These are phyloP conservation scores for Talaromyces ruber DNA, from an alignment of 495 filamentous ascomycete species.

Conservation along the genomic window DNA sequence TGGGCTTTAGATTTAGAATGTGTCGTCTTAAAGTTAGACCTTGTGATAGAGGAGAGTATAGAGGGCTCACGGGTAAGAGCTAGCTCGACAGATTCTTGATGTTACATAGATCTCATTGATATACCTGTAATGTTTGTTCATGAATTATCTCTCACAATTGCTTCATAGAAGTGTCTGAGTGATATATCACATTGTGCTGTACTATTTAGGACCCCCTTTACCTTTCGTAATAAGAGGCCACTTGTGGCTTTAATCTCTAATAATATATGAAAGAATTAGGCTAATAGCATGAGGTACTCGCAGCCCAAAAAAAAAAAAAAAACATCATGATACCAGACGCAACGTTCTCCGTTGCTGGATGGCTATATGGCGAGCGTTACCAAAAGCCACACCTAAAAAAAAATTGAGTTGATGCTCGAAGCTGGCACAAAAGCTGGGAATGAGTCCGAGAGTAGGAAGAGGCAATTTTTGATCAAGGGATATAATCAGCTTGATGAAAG, in stretches of 20 bases:
- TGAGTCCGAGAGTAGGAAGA: constrained; percentile 19
- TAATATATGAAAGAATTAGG: too few relatives aligned
- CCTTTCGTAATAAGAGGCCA: too few relatives aligned
- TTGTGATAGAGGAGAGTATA: neutral
- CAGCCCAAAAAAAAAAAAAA: too few relatives aligned
- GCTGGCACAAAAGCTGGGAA: constrained; percentile 14
- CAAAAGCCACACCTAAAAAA: constrained; percentile 6
- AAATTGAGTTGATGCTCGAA: constrained; percentile 14
- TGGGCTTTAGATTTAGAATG: neutral
- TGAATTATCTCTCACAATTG: neutral
- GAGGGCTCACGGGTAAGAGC: neutral
- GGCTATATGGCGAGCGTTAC: constrained; percentile 11
- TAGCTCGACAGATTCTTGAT: neutral
- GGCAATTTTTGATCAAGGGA: constrained; percentile 10
- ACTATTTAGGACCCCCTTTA: too few relatives aligned
- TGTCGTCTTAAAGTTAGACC: neutral
- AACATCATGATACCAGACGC: too few relatives aligned
- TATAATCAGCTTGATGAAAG: constrained; percentile 20
- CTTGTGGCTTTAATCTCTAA: too few relatives aligned
- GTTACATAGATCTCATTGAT: neutral
- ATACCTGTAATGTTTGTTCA: neutral
- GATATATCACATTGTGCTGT: too few relatives aligned
- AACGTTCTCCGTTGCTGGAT: constrained; percentile 7
- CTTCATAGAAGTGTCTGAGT: too few relatives aligned
- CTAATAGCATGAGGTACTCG: too few relatives aligned